A percentile compares a stretch with the other conserved stretches of the same genome.
Conservation (phyloP, 306 rosid genomes). For the Gastrolobium villosum region DNA sequence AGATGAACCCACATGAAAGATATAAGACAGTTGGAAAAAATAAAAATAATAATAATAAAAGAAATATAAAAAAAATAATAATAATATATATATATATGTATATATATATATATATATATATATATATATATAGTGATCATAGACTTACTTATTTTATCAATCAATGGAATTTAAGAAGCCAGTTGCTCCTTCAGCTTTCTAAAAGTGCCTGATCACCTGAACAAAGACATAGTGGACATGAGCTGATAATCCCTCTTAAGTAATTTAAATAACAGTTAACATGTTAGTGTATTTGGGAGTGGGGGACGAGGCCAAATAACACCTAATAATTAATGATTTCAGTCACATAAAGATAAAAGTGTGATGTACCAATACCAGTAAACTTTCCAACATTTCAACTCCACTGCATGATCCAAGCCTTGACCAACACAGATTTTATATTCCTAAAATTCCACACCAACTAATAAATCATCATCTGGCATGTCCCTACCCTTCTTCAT, state of each 20-base stretch:
- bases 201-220: conserved; percentile 5
- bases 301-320: not conserved
- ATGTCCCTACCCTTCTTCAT: conserved; percentile 49
- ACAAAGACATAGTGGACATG: conserved; percentile 10
- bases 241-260: conserved; percentile 16
- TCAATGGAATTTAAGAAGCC: not conserved
- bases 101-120: too few relatives aligned
- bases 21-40: too few relatives aligned
- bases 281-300: conserved; percentile 5
- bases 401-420: conserved; percentile 31
- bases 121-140: not conserved
- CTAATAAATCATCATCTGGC: conserved; percentile 48
- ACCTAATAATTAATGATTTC: conserved; percentile 2
- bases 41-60: too few relatives aligned
- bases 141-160: conserved; percentile 1
- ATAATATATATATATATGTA: too few relatives aligned
- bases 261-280: conserved; percentile 33
- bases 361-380: conserved; percentile 15
- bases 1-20: too few relatives aligned
- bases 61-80: too few relatives aligned
- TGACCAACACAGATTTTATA: conserved; percentile 25
- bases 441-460: conserved; percentile 28
- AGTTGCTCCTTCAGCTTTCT: not conserved
- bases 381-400: conserved; percentile 22
- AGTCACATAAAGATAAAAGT: conserved; percentile 25